These are phyloP conservation scores for Marchantia paleacea DNA, from an alignment of 225 moss, liverwort and hornwort species.

Conservation along the genomic window DNA sequence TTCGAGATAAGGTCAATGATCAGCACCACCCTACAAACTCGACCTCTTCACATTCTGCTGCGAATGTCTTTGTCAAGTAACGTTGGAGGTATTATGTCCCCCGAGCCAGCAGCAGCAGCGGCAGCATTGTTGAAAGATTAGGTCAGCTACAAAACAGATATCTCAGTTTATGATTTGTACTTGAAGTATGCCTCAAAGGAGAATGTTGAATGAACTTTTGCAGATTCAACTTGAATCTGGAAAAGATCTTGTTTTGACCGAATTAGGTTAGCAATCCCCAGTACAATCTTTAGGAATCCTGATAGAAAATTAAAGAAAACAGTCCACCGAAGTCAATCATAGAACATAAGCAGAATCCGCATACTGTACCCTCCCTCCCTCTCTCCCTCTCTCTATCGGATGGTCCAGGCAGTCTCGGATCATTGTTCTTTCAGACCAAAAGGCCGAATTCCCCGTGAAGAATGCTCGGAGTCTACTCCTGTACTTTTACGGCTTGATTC, in stretches of 20 bases:
- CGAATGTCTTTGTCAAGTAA: background rate
- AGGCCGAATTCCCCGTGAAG: too few relatives aligned
- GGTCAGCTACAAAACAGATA: background rate
- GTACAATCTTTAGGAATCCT: background rate
- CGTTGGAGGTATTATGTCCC: background rate
- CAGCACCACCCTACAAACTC: background rate
- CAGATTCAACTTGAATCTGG: background rate
- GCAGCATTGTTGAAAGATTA: background rate
- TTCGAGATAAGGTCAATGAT: background rate
- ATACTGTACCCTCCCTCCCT: too few relatives aligned
- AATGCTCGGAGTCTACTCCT: background rate
- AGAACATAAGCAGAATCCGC: background rate
- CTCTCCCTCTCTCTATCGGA: too few relatives aligned
- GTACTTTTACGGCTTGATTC: too few relatives aligned
- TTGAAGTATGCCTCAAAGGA: background rate
- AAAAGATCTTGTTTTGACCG: background rate
- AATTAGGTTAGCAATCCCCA: background rate
- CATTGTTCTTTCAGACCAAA: too few relatives aligned
- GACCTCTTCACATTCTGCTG: background rate
- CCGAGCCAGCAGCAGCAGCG: background rate
- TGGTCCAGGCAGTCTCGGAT: too few relatives aligned
- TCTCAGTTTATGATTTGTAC: constrained; percentile 1
- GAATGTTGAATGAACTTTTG: too few relatives aligned
- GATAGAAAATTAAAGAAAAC: background rate
- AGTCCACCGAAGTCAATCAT: background rate